These are phyloP conservation scores for Brasilioporus rufonigricans DNA, from an alignment of 768 basidiomycete genomes.

Conservation along the genomic window DNA sequence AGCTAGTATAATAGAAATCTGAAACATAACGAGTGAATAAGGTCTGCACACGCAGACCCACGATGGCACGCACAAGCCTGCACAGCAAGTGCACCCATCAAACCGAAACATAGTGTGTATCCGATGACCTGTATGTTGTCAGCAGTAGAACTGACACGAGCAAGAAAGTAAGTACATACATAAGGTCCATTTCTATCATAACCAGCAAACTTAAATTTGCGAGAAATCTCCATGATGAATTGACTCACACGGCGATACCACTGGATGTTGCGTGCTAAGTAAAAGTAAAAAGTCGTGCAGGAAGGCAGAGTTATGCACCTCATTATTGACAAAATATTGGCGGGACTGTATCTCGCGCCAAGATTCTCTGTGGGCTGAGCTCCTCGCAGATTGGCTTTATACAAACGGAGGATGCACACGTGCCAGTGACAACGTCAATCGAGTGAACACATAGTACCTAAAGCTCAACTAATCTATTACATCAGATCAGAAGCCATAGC, in stretches of 20 bases:
- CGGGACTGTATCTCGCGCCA: no score
- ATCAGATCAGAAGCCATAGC: background rate
- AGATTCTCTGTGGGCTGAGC: no score
- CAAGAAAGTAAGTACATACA: background rate
- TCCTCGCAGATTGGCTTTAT: no score
- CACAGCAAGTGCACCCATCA: background rate
- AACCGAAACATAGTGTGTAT: background rate
- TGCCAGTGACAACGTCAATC: no score
- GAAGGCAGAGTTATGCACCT: background rate
- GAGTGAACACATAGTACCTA: no score
- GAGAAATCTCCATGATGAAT: background rate
- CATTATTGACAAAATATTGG: background rate
- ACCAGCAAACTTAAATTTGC: background rate
- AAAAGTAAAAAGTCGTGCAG: background rate
- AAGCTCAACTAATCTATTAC: no score
- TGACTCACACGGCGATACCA: background rate
- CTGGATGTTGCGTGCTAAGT: background rate
- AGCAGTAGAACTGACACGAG: background rate
- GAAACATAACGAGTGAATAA: background rate
- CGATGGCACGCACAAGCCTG: background rate
- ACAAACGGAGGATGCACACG: no score
- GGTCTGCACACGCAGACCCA: no score
- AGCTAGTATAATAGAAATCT: slow-evolving; percentile 21
- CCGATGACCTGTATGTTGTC: background rate
- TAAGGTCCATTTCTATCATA: background rate